Percentiles rank a stretch among this genome's conserved stretches.
Evolutionary conservation across 73 alveolate species (phyloP).

Genomic region (Paramecium caudatum): DNA sequence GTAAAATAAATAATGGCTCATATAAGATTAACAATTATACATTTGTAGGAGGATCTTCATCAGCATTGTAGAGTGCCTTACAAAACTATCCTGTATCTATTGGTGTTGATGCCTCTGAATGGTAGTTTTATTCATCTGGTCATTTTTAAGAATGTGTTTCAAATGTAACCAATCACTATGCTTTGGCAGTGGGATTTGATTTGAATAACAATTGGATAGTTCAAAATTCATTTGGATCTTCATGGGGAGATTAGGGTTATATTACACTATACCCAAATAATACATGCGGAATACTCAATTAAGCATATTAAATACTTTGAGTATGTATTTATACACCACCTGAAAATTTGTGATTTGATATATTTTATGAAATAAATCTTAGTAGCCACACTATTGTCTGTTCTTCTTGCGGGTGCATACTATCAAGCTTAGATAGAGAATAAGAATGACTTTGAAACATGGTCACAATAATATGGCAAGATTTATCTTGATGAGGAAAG

Average conservation of each 20-base stretch:
- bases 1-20: constrained; percentile 26
- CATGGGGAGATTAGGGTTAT: constrained; percentile 70
- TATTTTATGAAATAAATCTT: neutral
- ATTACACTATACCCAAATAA: constrained; percentile 38
- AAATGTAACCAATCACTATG: constrained; percentile 81
- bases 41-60: constrained; percentile 11
- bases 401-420: neutral
- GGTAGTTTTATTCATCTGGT: constrained; percentile 84
- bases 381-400: neutral
- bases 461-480: neutral
- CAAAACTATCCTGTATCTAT: constrained; percentile 72
- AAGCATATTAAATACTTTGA: neutral
- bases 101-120: constrained; percentile 74
- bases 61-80: constrained; percentile 1
- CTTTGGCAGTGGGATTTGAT: constrained; percentile 85
- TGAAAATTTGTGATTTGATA: too few relatives aligned
- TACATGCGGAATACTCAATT: constrained; percentile 51
- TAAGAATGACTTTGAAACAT: neutral
- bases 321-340: too few relatives aligned
- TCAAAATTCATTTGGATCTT: constrained; percentile 65
- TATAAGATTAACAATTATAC: constrained; percentile 12
- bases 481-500: neutral
- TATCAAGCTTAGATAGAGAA: neutral
- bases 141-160: constrained; percentile 44
- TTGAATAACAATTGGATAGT: constrained; percentile 35